phyloP scores from a whole-genome alignment of 202 grass and related monocot species.

The Musa balbisiana region DNA sequence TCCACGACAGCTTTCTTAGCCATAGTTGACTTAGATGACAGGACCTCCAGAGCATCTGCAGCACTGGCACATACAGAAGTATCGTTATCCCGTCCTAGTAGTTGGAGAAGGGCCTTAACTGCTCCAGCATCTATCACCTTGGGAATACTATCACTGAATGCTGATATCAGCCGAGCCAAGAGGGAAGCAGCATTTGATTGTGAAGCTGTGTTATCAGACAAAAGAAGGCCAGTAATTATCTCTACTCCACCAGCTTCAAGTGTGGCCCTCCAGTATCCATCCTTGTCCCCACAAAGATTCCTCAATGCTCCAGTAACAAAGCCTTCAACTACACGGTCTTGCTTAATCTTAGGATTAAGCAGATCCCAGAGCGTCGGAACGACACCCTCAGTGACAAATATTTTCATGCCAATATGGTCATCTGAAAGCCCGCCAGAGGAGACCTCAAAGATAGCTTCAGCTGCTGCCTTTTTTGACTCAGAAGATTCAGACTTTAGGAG shows the following conservation, averaged over 20 bases:
- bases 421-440: constrained; percentile 77
- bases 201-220: constrained; percentile 69
- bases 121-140: constrained; percentile 83
- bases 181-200: constrained; percentile 90
- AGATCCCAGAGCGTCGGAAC: constrained; percentile 82
- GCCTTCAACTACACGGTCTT: constrained; percentile 76
- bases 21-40: constrained; percentile 75
- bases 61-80: constrained; percentile 87
- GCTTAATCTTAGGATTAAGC: constrained; percentile 53
- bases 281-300: constrained; percentile 91
- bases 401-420: constrained; percentile 95
- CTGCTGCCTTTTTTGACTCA: constrained; percentile 69
- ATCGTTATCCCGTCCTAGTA: constrained; percentile 70
- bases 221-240: constrained; percentile 90
- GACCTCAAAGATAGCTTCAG: constrained; percentile 83
- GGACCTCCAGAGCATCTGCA: constrained; percentile 89
- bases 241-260: constrained; percentile 90
- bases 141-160: constrained; percentile 72
- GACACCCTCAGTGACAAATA: constrained; percentile 92
- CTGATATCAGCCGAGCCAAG: constrained; percentile 81
- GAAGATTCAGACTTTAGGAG: constrained; percentile 73
- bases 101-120: constrained; percentile 69
- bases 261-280: constrained; percentile 87
- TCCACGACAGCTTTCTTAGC: constrained; percentile 90
- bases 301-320: constrained; percentile 84